phyloP scores from a whole-genome alignment of 441 rosid genomes.

The Pelargonium australe region DNA sequence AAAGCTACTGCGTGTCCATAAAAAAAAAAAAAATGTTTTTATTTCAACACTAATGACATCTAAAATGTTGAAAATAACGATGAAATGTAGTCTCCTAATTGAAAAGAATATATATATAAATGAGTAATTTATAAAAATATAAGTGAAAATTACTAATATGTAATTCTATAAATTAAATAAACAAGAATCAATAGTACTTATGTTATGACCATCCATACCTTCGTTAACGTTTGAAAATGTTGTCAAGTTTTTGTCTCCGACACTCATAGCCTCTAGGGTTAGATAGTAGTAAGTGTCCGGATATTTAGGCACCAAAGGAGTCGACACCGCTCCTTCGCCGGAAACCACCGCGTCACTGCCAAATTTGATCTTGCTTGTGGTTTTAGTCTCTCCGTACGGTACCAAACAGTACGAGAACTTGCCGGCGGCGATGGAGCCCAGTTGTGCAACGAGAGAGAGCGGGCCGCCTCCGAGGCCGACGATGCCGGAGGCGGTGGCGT shows the following conservation, averaged over 20 bases:
- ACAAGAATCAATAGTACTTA: too few relatives aligned
- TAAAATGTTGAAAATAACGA: too few relatives aligned
- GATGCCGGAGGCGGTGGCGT: not conserved
- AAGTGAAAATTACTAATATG: too few relatives aligned
- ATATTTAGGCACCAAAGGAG: slow-evolving; percentile 27
- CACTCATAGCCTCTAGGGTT: slow-evolving; percentile 41
- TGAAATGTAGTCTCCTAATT: too few relatives aligned
- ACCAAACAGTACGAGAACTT: not conserved
- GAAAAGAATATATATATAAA: too few relatives aligned
- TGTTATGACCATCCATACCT: too few relatives aligned
- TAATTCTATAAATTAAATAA: too few relatives aligned
- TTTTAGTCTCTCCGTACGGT: not conserved
- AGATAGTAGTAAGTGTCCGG: slow-evolving; percentile 32
- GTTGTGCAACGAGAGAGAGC: not conserved
- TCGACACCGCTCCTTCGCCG: slow-evolving; percentile 19
- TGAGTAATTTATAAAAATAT: too few relatives aligned
- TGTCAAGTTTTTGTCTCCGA: slow-evolving; percentile 12
- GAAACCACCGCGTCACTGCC: slow-evolving; percentile 32
- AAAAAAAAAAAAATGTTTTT: too few relatives aligned
- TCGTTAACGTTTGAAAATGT: too few relatives aligned
- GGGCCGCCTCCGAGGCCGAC: not conserved
- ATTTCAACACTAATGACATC: too few relatives aligned
- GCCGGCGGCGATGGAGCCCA: not conserved
- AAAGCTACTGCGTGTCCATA: too few relatives aligned
- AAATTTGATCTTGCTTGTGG: slow-evolving; percentile 20